Percentiles rank a stretch among this genome's conserved stretches.
Evolutionary conservation across 345 rosid genomes (phyloP).

Genomic region (Euphorbia pulcherrima): DNA sequence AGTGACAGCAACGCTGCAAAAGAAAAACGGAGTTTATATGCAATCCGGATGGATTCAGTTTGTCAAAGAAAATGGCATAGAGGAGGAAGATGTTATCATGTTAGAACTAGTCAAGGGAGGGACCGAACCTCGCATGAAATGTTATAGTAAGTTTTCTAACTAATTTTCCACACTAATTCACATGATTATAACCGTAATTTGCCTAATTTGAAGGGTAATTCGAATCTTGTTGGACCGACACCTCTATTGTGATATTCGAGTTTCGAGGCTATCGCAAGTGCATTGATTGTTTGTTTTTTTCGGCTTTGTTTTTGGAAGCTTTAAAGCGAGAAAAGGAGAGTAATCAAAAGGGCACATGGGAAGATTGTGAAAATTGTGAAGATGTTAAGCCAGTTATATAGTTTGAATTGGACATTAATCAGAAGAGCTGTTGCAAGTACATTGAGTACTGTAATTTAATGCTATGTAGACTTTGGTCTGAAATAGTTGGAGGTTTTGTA

Average conservation of each 20-base stretch:
- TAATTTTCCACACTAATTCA: too few relatives aligned
- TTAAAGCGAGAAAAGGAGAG: background rate
- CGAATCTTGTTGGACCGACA: too few relatives aligned
- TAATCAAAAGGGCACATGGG: background rate
- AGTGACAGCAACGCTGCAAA: background rate
- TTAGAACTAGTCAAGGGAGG: conserved; percentile 12
- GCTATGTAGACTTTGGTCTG: too few relatives aligned
- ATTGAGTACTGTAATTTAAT: too few relatives aligned
- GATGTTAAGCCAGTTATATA: too few relatives aligned
- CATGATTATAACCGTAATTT: too few relatives aligned
- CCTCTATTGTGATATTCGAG: background rate
- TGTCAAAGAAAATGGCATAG: conserved; percentile 5
- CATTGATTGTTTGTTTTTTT: background rate
- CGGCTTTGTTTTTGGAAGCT: background rate
- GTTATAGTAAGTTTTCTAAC: background rate
- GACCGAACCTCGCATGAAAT: background rate
- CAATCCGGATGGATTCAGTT: conserved; percentile 2
- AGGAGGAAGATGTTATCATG: conserved; percentile 4
- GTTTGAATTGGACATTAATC: too few relatives aligned
- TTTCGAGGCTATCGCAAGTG: background rate
- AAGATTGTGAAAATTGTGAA: too few relatives aligned
- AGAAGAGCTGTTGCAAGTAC: too few relatives aligned
- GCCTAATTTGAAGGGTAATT: too few relatives aligned
- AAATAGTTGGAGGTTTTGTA: too few relatives aligned
- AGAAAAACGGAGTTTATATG: background rate